Base-by-base conservation (phyloP, 306 rosid species). In the Casuarina equisetifolia region DNA sequence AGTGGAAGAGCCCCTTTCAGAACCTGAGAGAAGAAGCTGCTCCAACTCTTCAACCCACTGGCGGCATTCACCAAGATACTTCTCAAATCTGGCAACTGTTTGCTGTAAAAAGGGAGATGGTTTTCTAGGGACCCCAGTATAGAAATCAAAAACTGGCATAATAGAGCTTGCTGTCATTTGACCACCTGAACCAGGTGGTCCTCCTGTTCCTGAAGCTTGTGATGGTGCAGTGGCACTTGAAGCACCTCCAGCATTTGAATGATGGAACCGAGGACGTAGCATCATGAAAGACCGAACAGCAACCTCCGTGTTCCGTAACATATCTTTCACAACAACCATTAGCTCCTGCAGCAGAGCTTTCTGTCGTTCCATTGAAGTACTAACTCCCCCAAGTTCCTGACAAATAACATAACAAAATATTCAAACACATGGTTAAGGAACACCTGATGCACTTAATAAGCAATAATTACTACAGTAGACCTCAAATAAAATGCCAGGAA, bases 11-110 rank as follows among this genome's bases (percentile, higher is more conserved):
- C 83, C 92, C 78, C 88, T 85, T 71, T 92, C 97, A 35, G 91
- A 81, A 63, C 87, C 90, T 73, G 89, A 83, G 76, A 87, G 85
- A 66, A 96, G 96, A 67, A 92, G 78, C 80, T 93, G 99, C 92
- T 96, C 99, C 81, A 96, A 81, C 82, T 96, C 99, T 85, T 90
- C 97, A 85, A 96, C 86, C 93, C 93, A 92, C 81, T 93, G 98
- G 75, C 85, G 91, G 79, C 99, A 92, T 84, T 90, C 96, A 72
- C 84, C 76, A 43, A 92, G 82, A 84, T 91, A 86, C 86, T 91
- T 96, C 79, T 96, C 99, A 81, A 96, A 96, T 86, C 99, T 90
- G 66, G 76, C 86, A 84, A 96, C 74, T 64, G 99, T 90, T 83
- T 92, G 92, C 85, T 85, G 91, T 76, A 96, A 78, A 90, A 92